Conservation (phyloP, 768 basidiomycete genomes). For the Termitomyces sp. region DNA sequence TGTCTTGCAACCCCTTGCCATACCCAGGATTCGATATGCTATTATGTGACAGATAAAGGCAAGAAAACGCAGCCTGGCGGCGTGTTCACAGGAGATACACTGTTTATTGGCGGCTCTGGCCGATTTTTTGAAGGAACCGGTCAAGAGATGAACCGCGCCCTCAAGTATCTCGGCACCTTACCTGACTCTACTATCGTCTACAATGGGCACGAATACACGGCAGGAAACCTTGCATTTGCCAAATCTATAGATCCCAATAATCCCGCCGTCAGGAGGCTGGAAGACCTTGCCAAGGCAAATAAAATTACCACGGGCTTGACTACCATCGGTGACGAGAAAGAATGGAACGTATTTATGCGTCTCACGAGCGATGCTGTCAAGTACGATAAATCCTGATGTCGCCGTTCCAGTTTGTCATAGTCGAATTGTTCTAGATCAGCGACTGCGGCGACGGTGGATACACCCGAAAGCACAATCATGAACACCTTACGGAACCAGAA, state of each 20-base stretch:
- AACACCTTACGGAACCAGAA: slow-evolving; percentile 73
- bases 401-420: background rate
- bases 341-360: slow-evolving; percentile 96
- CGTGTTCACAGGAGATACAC: slow-evolving; percentile 94
- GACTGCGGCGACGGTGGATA: slow-evolving; percentile 31
- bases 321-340: slow-evolving; percentile 90
- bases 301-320: slow-evolving; percentile 70
- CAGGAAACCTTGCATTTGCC: slow-evolving; percentile 66
- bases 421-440: slow-evolving; percentile 35
- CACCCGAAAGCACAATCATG: slow-evolving; percentile 60
- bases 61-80: slow-evolving; percentile 53
- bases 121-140: slow-evolving; percentile 90
- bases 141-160: slow-evolving; percentile 76
- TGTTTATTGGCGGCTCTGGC: slow-evolving; percentile 86
- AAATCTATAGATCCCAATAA: slow-evolving; percentile 56
- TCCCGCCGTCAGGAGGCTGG: slow-evolving; percentile 51
- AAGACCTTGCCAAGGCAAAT: slow-evolving; percentile 51
- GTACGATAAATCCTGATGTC: slow-evolving; percentile 33
- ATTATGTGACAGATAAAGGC: slow-evolving; percentile 55
- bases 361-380: slow-evolving; percentile 53
- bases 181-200: slow-evolving; percentile 79
- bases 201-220: slow-evolving; percentile 92
- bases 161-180: slow-evolving; percentile 60
- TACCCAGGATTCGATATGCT: slow-evolving; percentile 96
- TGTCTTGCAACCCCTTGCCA: slow-evolving; percentile 90